Evolutionary conservation across 108 stramenopile species (phyloP).

Genomic region (Phaeodactylum tricornutum): DNA sequence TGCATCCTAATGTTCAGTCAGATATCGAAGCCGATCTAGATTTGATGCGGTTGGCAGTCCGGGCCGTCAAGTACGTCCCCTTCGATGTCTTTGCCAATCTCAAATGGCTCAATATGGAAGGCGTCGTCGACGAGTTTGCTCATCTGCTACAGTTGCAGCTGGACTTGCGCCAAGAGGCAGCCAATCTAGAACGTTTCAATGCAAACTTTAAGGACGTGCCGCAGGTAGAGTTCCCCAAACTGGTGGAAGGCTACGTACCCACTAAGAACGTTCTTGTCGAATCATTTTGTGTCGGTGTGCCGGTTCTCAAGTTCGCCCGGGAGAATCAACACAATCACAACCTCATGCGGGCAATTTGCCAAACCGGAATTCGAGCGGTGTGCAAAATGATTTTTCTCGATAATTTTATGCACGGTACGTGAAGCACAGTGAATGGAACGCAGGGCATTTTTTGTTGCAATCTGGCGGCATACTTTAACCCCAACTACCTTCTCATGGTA

Average conservation of each 20-base stretch:
- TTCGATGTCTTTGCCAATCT: slow-evolving; percentile 11
- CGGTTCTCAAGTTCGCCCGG: slow-evolving; percentile 34
- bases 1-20: slow-evolving; percentile 43
- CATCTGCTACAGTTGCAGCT: slow-evolving; percentile 68
- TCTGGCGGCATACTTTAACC: too few relatives aligned
- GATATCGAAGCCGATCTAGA: slow-evolving; percentile 53
- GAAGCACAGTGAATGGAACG: neutral
- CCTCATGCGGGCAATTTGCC: slow-evolving; percentile 26
- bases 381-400: slow-evolving; percentile 71
- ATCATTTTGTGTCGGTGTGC: slow-evolving; percentile 53
- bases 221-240: slow-evolving; percentile 54
- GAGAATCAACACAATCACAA: slow-evolving; percentile 17
- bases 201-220: slow-evolving; percentile 57
- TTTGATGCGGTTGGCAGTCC: slow-evolving; percentile 29
- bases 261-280: slow-evolving; percentile 69
- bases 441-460: too few relatives aligned
- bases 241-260: slow-evolving; percentile 44
- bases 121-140: slow-evolving; percentile 77
- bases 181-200: slow-evolving; percentile 56
- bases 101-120: slow-evolving; percentile 43
- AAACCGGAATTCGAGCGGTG: slow-evolving; percentile 28
- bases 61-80: slow-evolving; percentile 14
- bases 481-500: neutral
- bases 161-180: slow-evolving; percentile 75
- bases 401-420: slow-evolving; percentile 50